phyloP scores from a whole-genome alignment of 2,329 filamentous ascomycete genomes.

The Colletotrichum abscissum region DNA sequence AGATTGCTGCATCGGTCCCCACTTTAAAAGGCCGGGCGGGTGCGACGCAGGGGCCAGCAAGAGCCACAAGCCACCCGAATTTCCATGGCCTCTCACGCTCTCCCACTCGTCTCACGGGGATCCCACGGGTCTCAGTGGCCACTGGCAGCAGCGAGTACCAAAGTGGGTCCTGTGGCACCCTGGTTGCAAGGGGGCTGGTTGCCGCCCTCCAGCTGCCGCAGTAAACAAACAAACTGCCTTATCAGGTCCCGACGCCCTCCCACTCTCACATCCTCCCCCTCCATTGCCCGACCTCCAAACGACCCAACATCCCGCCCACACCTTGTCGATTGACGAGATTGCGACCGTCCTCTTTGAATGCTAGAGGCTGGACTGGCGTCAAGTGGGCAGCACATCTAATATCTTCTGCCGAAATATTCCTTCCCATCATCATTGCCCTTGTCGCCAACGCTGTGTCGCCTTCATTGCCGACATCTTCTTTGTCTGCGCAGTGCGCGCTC shows the following conservation, averaged over 20 bases:
- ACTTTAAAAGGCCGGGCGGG: conserved; percentile 22
- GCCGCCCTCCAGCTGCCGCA: conserved; percentile 35
- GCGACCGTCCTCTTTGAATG: conserved; percentile 22
- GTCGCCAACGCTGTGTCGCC: background rate
- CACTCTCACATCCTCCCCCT: conserved; percentile 25
- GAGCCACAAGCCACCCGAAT: conserved; percentile 31
- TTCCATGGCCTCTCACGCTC: background rate
- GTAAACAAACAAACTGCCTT: conserved; percentile 52
- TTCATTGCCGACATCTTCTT: conserved; percentile 4
- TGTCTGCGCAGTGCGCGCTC: conserved; percentile 34
- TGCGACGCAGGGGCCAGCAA: conserved; percentile 30
- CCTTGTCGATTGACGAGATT: conserved; percentile 36
- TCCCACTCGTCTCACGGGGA: background rate
- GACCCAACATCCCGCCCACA: conserved; percentile 39
- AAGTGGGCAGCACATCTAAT: conserved; percentile 13
- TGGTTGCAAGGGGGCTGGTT: conserved; percentile 35
- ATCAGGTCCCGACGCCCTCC: conserved; percentile 40
- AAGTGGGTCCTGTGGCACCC: conserved; percentile 6
- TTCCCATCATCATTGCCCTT: conserved; percentile 15
- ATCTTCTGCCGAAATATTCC: conserved; percentile 13
- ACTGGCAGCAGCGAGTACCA: too few species aligned
- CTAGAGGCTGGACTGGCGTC: conserved; percentile 26
- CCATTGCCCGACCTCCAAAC: conserved; percentile 33
- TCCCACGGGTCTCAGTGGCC: too few species aligned
- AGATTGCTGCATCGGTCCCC: conserved; percentile 8